These are phyloP conservation scores for Colletotrichum cordylinicola DNA, from an alignment of 2,329 filamentous ascomycete species.

Conservation along the genomic window DNA sequence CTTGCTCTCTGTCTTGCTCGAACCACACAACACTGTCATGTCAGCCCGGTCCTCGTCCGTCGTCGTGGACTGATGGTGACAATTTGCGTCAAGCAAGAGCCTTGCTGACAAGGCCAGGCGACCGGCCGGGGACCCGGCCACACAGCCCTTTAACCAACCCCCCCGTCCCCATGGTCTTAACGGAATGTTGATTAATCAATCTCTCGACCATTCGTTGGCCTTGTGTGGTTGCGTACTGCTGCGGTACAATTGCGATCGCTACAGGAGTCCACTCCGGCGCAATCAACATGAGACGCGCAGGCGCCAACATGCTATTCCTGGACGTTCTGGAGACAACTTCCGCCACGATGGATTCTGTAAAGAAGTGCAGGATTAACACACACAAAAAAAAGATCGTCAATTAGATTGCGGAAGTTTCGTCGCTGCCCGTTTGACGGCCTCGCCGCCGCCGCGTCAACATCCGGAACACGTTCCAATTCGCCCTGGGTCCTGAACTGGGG, in stretches of 20 bases:
- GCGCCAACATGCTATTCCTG: conserved; percentile 14
- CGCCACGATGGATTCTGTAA: not conserved
- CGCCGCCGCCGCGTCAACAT: not conserved
- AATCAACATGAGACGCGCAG: conserved; percentile 70
- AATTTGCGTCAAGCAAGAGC: not conserved
- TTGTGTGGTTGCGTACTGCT: not conserved
- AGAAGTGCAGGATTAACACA: not conserved
- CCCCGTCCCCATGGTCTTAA: not conserved
- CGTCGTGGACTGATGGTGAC: not conserved
- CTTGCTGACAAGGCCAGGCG: not conserved
- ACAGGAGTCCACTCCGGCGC: conserved; percentile 74
- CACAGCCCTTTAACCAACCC: not conserved
- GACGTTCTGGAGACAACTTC: not conserved
- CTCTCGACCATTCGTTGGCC: not conserved
- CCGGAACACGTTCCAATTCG: not conserved
- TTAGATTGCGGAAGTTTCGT: conserved; percentile 5
- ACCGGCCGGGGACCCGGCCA: not conserved
- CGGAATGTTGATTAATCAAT: not conserved
- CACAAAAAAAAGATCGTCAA: not conserved
- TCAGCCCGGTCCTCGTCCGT: not conserved
- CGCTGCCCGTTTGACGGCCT: not conserved
- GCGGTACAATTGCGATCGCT: conserved; percentile 7
- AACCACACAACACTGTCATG: not conserved
- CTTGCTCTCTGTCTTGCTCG: not conserved
- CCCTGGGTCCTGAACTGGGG: not conserved